Evolutionary conservation across 148 eudicot genomes (phyloP).

Genomic region (Chenopodium berlandieri): DNA sequence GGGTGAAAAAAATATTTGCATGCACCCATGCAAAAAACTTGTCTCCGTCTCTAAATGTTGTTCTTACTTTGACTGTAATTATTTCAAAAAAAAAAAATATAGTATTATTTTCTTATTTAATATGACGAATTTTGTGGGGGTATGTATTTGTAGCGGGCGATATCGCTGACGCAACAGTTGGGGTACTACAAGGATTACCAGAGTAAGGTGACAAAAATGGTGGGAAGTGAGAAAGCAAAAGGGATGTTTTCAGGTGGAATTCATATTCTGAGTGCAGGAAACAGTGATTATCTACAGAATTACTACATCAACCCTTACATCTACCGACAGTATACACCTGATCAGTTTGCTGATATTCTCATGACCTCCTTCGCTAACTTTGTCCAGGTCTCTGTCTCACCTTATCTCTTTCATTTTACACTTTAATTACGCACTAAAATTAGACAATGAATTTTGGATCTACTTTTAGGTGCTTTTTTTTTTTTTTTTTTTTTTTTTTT

Average conservation of each 20-base stretch:
- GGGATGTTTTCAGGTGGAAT: conserved; percentile 68
- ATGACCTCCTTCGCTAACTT: conserved; percentile 51
- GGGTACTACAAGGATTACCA: conserved; percentile 74
- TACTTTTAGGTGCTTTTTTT: too few species aligned
- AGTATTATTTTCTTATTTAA: too few species aligned
- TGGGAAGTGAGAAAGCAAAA: conserved; percentile 61
- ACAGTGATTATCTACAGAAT: conserved; percentile 83
- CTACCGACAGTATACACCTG: conserved; percentile 50
- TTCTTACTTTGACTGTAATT: too few species aligned
- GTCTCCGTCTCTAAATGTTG: too few species aligned
- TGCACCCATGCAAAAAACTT: neutral
- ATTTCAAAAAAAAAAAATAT: neutral
- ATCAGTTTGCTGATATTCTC: conserved; percentile 65
- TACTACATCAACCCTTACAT: conserved; percentile 69
- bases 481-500: too few species aligned
- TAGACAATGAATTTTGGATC: neutral
- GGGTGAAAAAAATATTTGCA: neutral
- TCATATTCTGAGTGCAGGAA: conserved; percentile 82
- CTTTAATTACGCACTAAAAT: neutral
- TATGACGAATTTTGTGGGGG: neutral
- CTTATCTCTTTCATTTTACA: neutral
- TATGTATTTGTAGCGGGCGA: conserved; percentile 46
- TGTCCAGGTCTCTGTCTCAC: conserved; percentile 49
- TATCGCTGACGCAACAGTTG: conserved; percentile 67
- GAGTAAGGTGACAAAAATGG: conserved; percentile 53